Conservation (phyloP, 2,329 filamentous ascomycete species). For the Aureobasidium lini region DNA sequence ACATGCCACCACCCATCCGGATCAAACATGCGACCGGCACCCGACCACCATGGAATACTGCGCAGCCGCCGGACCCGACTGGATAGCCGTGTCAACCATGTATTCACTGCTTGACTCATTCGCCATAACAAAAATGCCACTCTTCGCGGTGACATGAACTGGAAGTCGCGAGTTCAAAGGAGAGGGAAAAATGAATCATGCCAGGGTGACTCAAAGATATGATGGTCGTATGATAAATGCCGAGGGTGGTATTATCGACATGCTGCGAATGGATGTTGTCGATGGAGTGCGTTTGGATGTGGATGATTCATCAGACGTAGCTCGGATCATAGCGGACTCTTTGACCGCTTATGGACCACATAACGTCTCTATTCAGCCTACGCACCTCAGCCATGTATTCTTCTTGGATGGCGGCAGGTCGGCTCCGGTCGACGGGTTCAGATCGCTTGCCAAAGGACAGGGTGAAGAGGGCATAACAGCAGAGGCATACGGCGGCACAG, state of each 20-base stretch:
- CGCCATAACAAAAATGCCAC: background rate
- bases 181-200: background rate
- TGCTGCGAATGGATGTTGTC: background rate
- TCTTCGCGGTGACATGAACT: background rate
- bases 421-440: background rate
- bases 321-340: background rate
- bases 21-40: background rate
- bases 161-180: background rate
- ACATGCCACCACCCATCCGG: background rate
- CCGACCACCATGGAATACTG: background rate
- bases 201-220: background rate
- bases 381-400: conserved; percentile 17
- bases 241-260: background rate
- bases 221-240: background rate
- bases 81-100: background rate
- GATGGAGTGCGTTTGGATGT: background rate
- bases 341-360: conserved; percentile 12
- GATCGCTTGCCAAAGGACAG: background rate
- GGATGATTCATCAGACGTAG: background rate
- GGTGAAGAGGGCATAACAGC: conserved; percentile 6
- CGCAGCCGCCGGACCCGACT: background rate
- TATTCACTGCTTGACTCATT: background rate
- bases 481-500: conserved; percentile 8
- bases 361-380: conserved; percentile 10
- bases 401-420: conserved; percentile 13